Conservation (phyloP, 495 filamentous ascomycete genomes). For the Cudoniella acicularis region DNA sequence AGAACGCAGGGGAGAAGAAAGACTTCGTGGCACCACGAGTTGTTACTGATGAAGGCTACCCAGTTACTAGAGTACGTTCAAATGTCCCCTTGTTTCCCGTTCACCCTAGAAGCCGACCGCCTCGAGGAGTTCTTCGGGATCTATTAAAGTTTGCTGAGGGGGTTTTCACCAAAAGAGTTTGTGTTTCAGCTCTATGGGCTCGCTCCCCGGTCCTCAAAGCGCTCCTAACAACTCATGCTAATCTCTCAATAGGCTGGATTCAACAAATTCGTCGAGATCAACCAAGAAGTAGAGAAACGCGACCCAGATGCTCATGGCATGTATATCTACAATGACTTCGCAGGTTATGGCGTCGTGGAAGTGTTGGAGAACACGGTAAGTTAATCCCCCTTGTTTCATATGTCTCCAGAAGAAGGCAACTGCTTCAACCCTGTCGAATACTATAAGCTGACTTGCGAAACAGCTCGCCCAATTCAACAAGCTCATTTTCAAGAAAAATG, state of each 20-base stretch:
- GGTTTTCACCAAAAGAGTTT: too few species aligned
- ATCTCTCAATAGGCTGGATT: too few species aligned
- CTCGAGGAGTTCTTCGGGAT: too few species aligned
- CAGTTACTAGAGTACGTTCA: constrained; percentile 3
- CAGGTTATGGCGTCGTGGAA: constrained; percentile 36
- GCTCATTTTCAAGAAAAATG: constrained; percentile 26
- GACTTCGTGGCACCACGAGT: constrained; percentile 3
- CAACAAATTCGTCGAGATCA: constrained; percentile 3
- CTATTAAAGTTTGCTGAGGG: too few species aligned
- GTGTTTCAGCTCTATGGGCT: too few species aligned
- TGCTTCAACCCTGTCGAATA: neutral
- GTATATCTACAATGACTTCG: constrained; percentile 38
- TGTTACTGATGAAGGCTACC: constrained; percentile 9
- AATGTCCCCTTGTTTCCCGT: too few species aligned
- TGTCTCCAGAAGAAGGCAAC: neutral
- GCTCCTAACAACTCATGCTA: too few species aligned
- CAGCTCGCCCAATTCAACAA: constrained; percentile 34
- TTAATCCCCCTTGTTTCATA: neutral
- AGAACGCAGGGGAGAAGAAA: constrained; percentile 3
- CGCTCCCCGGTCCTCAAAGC: too few species aligned
- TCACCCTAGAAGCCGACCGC: too few species aligned
- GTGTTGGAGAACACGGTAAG: constrained; percentile 36
- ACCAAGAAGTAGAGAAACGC: constrained; percentile 23
- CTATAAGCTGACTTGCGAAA: neutral
- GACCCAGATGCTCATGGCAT: constrained; percentile 37